Evolutionary conservation across 139 green algal genomes (phyloP), one percentile per base, ranked within the genome.

Genomic region (Chlorella sp.): DNA sequence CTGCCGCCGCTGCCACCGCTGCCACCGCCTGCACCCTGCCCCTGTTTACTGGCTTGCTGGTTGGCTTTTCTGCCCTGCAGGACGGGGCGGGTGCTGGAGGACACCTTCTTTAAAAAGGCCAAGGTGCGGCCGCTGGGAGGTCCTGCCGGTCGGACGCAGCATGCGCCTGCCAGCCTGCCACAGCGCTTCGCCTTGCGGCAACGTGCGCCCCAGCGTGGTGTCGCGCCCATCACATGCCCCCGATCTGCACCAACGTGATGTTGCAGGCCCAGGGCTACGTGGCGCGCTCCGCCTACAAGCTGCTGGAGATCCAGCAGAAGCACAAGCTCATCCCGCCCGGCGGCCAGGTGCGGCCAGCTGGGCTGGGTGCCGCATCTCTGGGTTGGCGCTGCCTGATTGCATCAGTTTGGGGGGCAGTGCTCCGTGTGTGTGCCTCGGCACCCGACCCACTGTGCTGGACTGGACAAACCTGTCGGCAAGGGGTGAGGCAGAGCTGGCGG

Each of bases 251-350:
- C n/a, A n/a, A n/a, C n/a, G n/a, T 11, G 11, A 7, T 41, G 5
- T 36, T 79, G 82, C 91, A 96, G 93, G 92, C 93, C 60, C 80
- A 92, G 34, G 94, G 94, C 43, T 98, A 97, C 74, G 91, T 95
- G 17, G 94, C 90, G 1, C 73, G 95, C 0, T 92, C 92, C 16
- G 95, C 94, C 0, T 98, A 91, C 81, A 98, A 98, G 88, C 90
- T 98, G 8, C 81, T 91, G 46, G 94, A 97, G 73, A 94, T 98
- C 16, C 94, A 98, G 58, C 80, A 92, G 9, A 96, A 95, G 82
- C 91, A 96, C 86, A 94, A 94, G 13, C 58, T 97, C 40, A 96
- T 97, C 26, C 62, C 90, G 64, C 86, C 44, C 41, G 94, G 92
- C 8, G 83, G 77, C 51, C 51, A 60, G 51, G 51, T 60, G 51